Evolutionary conservation across 805 yeast genomes (phyloP).

Genomic region (Ogataea salicorniae): DNA sequence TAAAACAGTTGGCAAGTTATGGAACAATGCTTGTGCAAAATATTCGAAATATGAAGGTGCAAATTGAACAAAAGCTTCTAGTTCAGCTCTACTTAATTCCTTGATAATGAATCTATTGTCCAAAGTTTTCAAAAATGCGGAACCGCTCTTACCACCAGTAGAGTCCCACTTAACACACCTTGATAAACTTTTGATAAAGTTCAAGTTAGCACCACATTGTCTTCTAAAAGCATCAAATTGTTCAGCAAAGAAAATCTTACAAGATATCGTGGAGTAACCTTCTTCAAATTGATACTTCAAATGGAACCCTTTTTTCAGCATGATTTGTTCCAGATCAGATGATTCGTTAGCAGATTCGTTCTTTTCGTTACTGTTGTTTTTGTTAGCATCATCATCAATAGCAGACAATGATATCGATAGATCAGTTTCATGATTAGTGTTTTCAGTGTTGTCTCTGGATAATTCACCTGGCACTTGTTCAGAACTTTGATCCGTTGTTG

Average conservation of each 20-base stretch:
- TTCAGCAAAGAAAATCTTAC: slow-evolving; percentile 92
- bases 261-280: slow-evolving; percentile 74
- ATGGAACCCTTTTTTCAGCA: slow-evolving; percentile 85
- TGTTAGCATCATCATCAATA: neutral
- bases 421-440: too few species aligned
- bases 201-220: slow-evolving; percentile 71
- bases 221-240: slow-evolving; percentile 92
- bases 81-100: slow-evolving; percentile 80
- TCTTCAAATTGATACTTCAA: slow-evolving; percentile 88
- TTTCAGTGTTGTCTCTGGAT: neutral
- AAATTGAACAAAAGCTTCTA: slow-evolving; percentile 90
- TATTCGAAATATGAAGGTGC: slow-evolving; percentile 97
- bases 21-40: slow-evolving; percentile 91
- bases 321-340: slow-evolving; percentile 51
- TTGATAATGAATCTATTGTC: slow-evolving; percentile 88
- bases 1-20: slow-evolving; percentile 88
- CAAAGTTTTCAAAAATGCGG: slow-evolving; percentile 84
- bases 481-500: neutral
- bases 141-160: slow-evolving; percentile 94
- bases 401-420: too few species aligned
- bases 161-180: slow-evolving; percentile 96
- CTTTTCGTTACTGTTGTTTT: neutral
- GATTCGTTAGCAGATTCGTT: slow-evolving; percentile 2
- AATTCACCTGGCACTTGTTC: neutral
- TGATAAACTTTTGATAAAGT: slow-evolving; percentile 82